A percentile compares a stretch with the other conserved stretches of the same genome.
These are phyloP conservation scores for Lentinus tigrinus DNA, from an alignment of 768 basidiomycete species.

Conservation along the genomic window DNA sequence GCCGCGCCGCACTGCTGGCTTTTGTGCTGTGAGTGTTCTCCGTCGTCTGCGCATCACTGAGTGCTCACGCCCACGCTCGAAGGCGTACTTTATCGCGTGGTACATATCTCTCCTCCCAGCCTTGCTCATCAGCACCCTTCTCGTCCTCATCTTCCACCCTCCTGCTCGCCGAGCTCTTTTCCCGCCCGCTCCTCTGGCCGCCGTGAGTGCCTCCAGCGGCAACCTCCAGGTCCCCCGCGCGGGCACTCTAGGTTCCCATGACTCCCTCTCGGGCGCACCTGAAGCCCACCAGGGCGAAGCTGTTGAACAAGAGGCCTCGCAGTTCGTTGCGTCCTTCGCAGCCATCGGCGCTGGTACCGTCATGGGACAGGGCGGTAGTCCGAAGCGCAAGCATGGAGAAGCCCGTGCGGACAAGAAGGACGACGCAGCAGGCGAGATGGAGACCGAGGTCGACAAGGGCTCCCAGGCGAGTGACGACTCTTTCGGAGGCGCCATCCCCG, in stretches of 20 bases:
- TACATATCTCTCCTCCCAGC: slow-evolving; percentile 35
- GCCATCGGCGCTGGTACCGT: slow-evolving; percentile 33
- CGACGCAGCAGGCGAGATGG: slow-evolving; percentile 19
- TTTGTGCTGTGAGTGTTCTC: slow-evolving; percentile 25
- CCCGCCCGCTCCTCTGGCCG: slow-evolving; percentile 35
- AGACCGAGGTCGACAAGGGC: slow-evolving; percentile 21
- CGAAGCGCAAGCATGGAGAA: slow-evolving; percentile 17
- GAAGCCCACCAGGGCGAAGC: slow-evolving; percentile 38
- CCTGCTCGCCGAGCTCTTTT: slow-evolving; percentile 34
- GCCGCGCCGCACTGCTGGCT: slow-evolving; percentile 29
- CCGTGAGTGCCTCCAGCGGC: slow-evolving; percentile 30
- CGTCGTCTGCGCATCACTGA: not conserved
- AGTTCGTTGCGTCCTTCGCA: slow-evolving; percentile 33
- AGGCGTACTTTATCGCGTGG: slow-evolving; percentile 40
- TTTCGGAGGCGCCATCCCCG: slow-evolving; percentile 25
- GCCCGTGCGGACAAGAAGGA: slow-evolving; percentile 23
- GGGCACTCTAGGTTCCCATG: slow-evolving; percentile 30
- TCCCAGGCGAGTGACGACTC: slow-evolving; percentile 22
- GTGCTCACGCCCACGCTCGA: not conserved
- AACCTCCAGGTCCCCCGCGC: slow-evolving; percentile 35
- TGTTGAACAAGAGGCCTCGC: slow-evolving; percentile 38
- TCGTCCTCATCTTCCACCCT: slow-evolving; percentile 38
- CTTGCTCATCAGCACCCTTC: slow-evolving; percentile 30
- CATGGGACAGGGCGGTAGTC: slow-evolving; percentile 22
- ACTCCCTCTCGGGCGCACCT: slow-evolving; percentile 34